A percentile compares a stretch with the other conserved stretches of the same genome.
Conservation (phyloP, 2,329 filamentous ascomycete species). For the Rugonectria rugulosa region DNA sequence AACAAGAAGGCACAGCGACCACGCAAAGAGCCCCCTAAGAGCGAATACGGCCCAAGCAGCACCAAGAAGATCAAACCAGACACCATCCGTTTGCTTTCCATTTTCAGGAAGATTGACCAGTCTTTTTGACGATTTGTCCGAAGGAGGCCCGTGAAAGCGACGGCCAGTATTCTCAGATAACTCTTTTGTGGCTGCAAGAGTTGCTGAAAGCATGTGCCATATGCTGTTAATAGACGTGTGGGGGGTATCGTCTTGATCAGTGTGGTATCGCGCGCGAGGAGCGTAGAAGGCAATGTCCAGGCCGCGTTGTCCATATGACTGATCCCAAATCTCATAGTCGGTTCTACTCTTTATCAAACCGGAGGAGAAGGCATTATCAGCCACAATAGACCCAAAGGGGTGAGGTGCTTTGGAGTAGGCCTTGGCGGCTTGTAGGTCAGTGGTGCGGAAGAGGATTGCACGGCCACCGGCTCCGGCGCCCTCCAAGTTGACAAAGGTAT, state of each 20-base stretch:
- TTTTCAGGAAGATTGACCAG: constrained; percentile 68
- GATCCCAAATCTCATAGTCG: constrained; percentile 86
- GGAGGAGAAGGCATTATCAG: constrained; percentile 82
- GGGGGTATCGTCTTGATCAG: constrained; percentile 82
- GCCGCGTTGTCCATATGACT: constrained; percentile 80
- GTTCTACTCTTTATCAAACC: constrained; percentile 85
- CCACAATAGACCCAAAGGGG: constrained; percentile 85
- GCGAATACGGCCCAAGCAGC: constrained; percentile 78
- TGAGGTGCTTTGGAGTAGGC: constrained; percentile 76
- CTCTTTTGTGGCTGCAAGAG: constrained; percentile 75
- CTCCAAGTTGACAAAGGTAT: constrained; percentile 93
- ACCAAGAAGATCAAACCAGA: constrained; percentile 96
- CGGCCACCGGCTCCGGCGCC: constrained; percentile 91
- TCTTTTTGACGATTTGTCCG: constrained; percentile 49
- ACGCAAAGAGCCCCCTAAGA: constrained; percentile 84
- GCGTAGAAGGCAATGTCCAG: constrained; percentile 92
- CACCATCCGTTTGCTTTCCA: constrained; percentile 71
- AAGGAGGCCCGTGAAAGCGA: constrained; percentile 68
- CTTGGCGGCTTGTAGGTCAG: constrained; percentile 84
- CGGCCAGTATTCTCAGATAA: constrained; percentile 74
- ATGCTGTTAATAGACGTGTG: constrained; percentile 76
- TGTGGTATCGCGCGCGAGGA: constrained; percentile 88
- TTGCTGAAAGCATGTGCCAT: constrained; percentile 95
- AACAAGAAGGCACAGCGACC: constrained; percentile 84
- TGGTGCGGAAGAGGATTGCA: constrained; percentile 85